phyloP scores from a whole-genome alignment of 345 rosid genomes.

The Eucalyptus lansdowneana region DNA sequence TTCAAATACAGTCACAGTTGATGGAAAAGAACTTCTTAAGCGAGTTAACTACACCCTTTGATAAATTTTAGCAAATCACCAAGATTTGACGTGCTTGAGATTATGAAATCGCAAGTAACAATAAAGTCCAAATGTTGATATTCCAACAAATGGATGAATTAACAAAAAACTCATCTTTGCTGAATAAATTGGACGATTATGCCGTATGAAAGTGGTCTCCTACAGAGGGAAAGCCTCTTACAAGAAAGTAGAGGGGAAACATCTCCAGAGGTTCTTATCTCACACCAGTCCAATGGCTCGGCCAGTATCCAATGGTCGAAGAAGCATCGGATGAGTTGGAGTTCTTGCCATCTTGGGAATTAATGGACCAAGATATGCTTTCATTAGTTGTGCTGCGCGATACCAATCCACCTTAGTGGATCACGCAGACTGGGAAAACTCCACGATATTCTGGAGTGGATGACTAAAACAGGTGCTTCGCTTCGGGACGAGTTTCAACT shows the following conservation, averaged over 20 bases:
- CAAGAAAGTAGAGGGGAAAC: neutral
- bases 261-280: neutral
- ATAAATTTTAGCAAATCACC: neutral
- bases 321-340: neutral
- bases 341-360: neutral
- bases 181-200: neutral
- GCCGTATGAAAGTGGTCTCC: neutral
- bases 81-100: neutral
- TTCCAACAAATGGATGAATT: neutral
- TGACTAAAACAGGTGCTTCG: neutral
- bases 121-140: neutral
- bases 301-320: neutral
- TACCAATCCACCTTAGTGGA: neutral
- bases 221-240: neutral
- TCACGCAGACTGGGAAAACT: neutral
- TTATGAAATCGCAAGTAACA: neutral
- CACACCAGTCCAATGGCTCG: neutral
- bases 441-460: neutral
- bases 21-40: neutral
- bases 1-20: rapidly evolving
- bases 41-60: neutral
- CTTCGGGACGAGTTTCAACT: neutral
- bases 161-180: neutral
- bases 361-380: neutral
- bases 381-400: neutral